Evolutionary conservation across 495 filamentous ascomycete genomes (phyloP).

Genomic region (Trichoderma orchidacearum): DNA sequence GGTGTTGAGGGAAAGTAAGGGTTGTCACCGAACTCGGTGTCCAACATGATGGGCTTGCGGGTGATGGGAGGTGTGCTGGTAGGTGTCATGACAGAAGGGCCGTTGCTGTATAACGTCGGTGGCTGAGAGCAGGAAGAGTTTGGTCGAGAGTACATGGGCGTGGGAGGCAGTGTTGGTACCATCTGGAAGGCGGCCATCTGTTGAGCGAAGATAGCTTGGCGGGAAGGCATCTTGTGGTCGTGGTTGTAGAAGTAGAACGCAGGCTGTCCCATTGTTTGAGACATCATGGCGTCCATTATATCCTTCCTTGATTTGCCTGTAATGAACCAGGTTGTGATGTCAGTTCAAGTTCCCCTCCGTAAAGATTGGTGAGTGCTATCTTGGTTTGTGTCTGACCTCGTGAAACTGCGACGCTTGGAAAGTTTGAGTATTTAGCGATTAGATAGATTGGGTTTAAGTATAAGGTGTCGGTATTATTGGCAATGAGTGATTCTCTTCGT

Average conservation of each 20-base stretch:
- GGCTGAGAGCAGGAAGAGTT: slow-evolving; percentile 48
- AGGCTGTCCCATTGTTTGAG: slow-evolving; percentile 56
- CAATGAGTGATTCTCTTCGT: slow-evolving; percentile 30
- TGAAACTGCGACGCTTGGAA: too few relatives aligned
- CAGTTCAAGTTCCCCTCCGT: slow-evolving; percentile 6
- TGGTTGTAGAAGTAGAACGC: slow-evolving; percentile 88
- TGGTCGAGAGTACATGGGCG: slow-evolving; percentile 62
- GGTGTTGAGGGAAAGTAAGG: slow-evolving; percentile 81
- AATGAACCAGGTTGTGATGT: too few relatives aligned
- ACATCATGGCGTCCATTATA: slow-evolving; percentile 31
- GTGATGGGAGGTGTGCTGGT: slow-evolving; percentile 67
- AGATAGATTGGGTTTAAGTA: slow-evolving; percentile 4
- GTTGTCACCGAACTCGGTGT: slow-evolving; percentile 57
- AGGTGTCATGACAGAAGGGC: slow-evolving; percentile 52
- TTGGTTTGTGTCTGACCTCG: background rate
- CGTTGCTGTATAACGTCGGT: slow-evolving; percentile 43
- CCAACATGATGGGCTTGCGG: slow-evolving; percentile 64
- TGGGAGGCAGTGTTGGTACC: slow-evolving; percentile 42
- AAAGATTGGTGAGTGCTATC: slow-evolving; percentile 9
- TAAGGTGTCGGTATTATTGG: slow-evolving; percentile 21
- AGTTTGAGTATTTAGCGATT: background rate
- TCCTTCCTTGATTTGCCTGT: slow-evolving; percentile 8
- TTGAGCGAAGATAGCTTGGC: slow-evolving; percentile 28
- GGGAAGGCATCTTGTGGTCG: slow-evolving; percentile 60
- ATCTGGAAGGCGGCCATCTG: slow-evolving; percentile 38